Percentiles rank a stretch among this genome's conserved stretches.
Evolutionary conservation across 2,329 filamentous ascomycete species (phyloP).

Genomic region (Mycosphaerella sp.): DNA sequence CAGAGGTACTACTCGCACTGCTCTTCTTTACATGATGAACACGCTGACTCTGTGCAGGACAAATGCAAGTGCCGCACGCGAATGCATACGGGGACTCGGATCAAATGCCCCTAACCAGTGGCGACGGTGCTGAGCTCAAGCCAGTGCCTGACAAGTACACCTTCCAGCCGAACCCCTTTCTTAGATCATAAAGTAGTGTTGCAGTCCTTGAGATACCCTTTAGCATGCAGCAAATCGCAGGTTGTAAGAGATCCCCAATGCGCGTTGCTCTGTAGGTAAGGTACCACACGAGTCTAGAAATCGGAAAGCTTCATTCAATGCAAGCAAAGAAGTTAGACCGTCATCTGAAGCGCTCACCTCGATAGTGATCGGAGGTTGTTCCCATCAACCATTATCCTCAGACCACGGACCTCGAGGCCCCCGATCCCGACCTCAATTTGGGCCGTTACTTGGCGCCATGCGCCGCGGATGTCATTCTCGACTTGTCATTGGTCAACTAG

Average conservation of each 20-base stretch:
- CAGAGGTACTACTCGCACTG: slow-evolving; percentile 39
- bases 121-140: slow-evolving; percentile 10
- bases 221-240: not conserved
- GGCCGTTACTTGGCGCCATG: not conserved
- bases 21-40: not conserved
- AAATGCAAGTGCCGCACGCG: slow-evolving; percentile 19
- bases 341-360: no score
- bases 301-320: no score
- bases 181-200: slow-evolving; percentile 7
- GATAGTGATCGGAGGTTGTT: not conserved
- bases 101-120: slow-evolving; percentile 17
- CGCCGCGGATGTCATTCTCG: not conserved
- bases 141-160: slow-evolving; percentile 10
- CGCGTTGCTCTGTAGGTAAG: no score
- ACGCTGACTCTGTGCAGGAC: slow-evolving; percentile 11
- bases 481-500: not conserved
- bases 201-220: not conserved
- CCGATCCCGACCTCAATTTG: not conserved
- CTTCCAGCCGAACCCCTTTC: slow-evolving; percentile 18
- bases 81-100: slow-evolving; percentile 15
- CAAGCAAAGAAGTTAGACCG: no score
- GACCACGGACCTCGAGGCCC: not conserved
- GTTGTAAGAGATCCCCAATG: no score
- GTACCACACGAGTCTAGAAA: not conserved
- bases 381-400: not conserved